Evolutionary conservation across 768 basidiomycete genomes (phyloP), one percentile per base, ranked within the genome.

Genomic region (Amanita brunnescens): DNA sequence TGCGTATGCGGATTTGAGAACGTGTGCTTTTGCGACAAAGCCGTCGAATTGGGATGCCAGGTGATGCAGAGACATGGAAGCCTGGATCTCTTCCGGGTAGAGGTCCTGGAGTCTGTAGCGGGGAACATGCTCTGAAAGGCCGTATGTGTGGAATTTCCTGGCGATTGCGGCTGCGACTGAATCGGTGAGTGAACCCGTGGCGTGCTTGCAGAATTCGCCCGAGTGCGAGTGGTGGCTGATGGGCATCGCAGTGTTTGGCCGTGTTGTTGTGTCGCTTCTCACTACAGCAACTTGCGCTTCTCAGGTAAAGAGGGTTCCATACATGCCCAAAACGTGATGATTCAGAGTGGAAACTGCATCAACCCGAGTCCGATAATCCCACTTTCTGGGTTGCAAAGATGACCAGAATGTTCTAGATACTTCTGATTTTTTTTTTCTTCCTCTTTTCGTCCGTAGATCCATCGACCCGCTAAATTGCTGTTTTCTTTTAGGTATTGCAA

Each of bases 11-110:
- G 54, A 51, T 59, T 87, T 87, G 35, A 96, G 77, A 6, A 83
- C 81, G 58, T 85, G 80, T 1, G 94, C 94, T 69, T 92, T 88
- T 16, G 64, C 62, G 14, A 97, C 64, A 66, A 92, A 98, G 12
- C 65, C 67, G 30, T 77, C 69, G 64, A 94, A 99, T 56, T 87
- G 87, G 1, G 65, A 58, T 12, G 63, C 62, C 24, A 98, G 75
- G 38, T 67, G 70, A 39, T 69, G 64, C 2, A 79, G 67, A 5
- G 77, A 65, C 42, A n/a, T n/a, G n/a, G n/a, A n/a, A n/a, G n/a
- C n/a, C n/a, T n/a, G n/a, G n/a, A n/a, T 93, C 81, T 99, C 96
- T 72, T 98, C 96, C 16, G 95, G 94, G 65, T 96, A 98, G 24
- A 98, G 70, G 63, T 99, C 93, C 30, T 76, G 64, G 1, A 59